phyloP scores from a whole-genome alignment of 2,329 filamentous ascomycete species.

The Neoascochyta sp. region DNA sequence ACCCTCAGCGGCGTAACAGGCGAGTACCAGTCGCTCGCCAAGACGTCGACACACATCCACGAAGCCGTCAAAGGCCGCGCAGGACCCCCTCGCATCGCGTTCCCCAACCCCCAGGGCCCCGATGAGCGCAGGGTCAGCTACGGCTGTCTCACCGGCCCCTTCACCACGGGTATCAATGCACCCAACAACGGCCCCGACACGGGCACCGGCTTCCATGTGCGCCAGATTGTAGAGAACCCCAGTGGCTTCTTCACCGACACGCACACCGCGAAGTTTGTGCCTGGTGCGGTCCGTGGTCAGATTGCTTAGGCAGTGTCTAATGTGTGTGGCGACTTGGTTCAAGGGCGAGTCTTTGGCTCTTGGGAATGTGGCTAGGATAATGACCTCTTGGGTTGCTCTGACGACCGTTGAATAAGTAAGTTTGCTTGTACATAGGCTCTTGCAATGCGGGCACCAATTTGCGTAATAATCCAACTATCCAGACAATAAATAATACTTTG shows the following conservation, averaged over 20 bases:
- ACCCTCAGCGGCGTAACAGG: conserved; percentile 49
- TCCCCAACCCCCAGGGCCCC: conserved; percentile 35
- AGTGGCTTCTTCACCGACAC: conserved; percentile 52
- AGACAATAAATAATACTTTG: too few relatives aligned
- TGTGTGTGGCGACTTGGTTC: too few relatives aligned
- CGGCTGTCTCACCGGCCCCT: conserved; percentile 29
- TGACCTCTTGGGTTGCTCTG: too few relatives aligned
- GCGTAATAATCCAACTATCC: too few relatives aligned
- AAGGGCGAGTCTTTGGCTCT: too few relatives aligned
- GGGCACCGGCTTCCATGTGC: conserved; percentile 48
- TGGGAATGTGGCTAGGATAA: background rate
- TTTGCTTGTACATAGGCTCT: too few relatives aligned
- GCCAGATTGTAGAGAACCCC: conserved; percentile 51
- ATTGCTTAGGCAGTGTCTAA: conserved; percentile 10
- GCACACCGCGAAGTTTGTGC: conserved; percentile 49
- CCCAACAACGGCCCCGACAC: conserved; percentile 42
- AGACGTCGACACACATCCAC: conserved; percentile 56
- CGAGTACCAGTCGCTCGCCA: conserved; percentile 50
- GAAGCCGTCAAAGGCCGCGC: conserved; percentile 45
- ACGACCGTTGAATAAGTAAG: too few relatives aligned
- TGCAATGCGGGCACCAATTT: too few relatives aligned
- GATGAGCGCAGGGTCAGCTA: conserved; percentile 25
- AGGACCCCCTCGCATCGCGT: conserved; percentile 51
- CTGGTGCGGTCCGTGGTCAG: conserved; percentile 54
- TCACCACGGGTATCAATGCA: conserved; percentile 28